Evolutionary conservation across 1,284 basidiomycete species (phyloP).

Genomic region (Ganoderma lingzhi): DNA sequence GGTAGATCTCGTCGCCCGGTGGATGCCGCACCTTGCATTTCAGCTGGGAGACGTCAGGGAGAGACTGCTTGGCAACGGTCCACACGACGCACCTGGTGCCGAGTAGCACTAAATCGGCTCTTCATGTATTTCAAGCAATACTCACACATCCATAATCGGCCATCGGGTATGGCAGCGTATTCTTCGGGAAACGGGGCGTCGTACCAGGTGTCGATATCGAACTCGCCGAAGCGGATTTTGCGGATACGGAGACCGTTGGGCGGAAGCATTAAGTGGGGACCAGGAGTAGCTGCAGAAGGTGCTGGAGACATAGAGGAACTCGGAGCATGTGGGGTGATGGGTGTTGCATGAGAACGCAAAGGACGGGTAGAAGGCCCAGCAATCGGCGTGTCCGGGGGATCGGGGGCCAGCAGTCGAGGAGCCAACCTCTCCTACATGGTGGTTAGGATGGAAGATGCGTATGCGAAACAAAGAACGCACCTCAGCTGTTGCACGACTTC

Average conservation of each 20-base stretch:
- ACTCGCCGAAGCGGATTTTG: conserved; percentile 92
- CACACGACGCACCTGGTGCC: conserved; percentile 79
- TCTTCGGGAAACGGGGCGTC: conserved; percentile 99
- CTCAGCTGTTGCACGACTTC: conserved; percentile 76
- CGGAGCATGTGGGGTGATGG: conserved; percentile 31
- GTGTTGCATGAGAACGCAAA: conserved; percentile 58
- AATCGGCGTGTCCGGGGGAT: conserved; percentile 53
- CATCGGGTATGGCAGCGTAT: conserved; percentile 93
- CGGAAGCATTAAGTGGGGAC: conserved; percentile 45
- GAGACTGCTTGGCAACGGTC: background rate
- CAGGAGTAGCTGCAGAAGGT: conserved; percentile 47
- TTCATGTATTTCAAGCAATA: conserved; percentile 99
- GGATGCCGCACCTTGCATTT: conserved; percentile 97
- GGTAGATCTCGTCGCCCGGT: conserved; percentile 98
- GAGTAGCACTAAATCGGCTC: conserved; percentile 86
- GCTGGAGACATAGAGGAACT: conserved; percentile 44
- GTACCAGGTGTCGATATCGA: conserved; percentile 98
- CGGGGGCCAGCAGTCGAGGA: conserved; percentile 51
- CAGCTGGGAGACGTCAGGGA: conserved; percentile 56
- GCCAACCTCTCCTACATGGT: conserved; percentile 60
- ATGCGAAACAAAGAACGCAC: conserved; percentile 46
- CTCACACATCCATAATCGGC: conserved; percentile 96
- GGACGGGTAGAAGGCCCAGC: conserved; percentile 71
- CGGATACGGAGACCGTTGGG: conserved; percentile 74
- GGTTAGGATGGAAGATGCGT: conserved; percentile 8